A percentile compares a stretch with the other conserved stretches of the same genome.
These are phyloP conservation scores for Nothophoma quercina DNA, from an alignment of 2,329 filamentous ascomycete genomes.

Conservation along the genomic window DNA sequence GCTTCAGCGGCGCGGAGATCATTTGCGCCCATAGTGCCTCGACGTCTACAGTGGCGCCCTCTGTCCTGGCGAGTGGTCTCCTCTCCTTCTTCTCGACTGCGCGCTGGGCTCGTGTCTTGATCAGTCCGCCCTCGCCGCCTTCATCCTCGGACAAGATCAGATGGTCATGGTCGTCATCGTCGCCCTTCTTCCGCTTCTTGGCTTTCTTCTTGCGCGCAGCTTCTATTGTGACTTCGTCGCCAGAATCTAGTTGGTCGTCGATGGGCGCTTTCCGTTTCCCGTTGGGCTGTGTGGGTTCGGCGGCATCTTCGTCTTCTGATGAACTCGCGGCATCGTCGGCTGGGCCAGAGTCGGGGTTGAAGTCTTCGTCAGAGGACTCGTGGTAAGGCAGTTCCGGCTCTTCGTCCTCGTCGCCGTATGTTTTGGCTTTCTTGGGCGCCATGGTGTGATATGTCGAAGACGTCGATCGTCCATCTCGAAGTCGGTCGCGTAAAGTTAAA, in stretches of 20 bases:
- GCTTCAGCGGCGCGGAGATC: constrained; percentile 57
- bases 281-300: constrained; percentile 31
- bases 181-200: constrained; percentile 49
- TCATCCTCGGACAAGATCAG: constrained; percentile 48
- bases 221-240: constrained; percentile 74
- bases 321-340: constrained; percentile 61
- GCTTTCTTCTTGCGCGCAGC: constrained; percentile 62
- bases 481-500: constrained; percentile 17
- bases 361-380: constrained; percentile 76
- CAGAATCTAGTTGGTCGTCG: constrained; percentile 58
- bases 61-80: constrained; percentile 60
- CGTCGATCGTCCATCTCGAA: neutral
- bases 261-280: constrained; percentile 45
- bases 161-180: constrained; percentile 29
- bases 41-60: constrained; percentile 73
- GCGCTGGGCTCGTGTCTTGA: constrained; percentile 77
- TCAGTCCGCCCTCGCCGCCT: constrained; percentile 64
- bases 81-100: constrained; percentile 69
- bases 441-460: constrained; percentile 22
- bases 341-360: constrained; percentile 71
- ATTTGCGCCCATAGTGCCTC: constrained; percentile 75
- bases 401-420: constrained; percentile 39
- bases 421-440: constrained; percentile 37
- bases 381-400: constrained; percentile 57
- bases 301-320: constrained; percentile 46